Conservation (phyloP, 1,284 basidiomycete species). For the Vanrija pseudolonga region DNA sequence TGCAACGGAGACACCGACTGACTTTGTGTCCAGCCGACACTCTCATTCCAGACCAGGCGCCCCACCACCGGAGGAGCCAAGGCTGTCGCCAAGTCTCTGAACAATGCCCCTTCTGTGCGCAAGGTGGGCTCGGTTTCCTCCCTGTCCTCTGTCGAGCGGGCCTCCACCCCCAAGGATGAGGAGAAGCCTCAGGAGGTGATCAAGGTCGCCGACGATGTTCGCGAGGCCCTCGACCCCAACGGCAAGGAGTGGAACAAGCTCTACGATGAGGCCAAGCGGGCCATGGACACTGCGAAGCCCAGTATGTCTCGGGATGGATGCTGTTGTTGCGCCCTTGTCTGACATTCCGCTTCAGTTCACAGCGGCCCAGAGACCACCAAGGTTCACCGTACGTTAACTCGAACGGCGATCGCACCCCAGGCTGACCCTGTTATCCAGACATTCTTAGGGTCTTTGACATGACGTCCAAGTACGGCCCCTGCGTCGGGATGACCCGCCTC, state of each 20-base stretch:
- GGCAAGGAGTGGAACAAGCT: conserved; percentile 58
- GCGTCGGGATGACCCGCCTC: conserved; percentile 73
- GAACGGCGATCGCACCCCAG: neutral
- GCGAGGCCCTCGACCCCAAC: conserved; percentile 45
- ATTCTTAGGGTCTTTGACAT: conserved; percentile 78
- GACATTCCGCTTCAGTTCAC: conserved; percentile 29
- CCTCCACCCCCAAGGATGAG: neutral
- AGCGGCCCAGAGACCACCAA: conserved; percentile 40
- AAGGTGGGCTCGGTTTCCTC: conserved; percentile 2
- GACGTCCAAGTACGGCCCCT: conserved; percentile 80
- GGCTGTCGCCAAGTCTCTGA: conserved; percentile 1
- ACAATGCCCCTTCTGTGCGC: neutral
- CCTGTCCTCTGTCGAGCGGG: neutral
- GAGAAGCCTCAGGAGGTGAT: conserved; percentile 2
- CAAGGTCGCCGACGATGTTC: conserved; percentile 5
- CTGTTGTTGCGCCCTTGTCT: neutral
- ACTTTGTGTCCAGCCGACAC: conserved; percentile 18
- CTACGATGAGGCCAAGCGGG: conserved; percentile 54
- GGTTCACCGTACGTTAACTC: conserved; percentile 43
- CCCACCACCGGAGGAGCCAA: conserved; percentile 8
- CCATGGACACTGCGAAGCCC: conserved; percentile 58
- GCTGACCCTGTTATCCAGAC: conserved; percentile 51
- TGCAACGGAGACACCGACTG: neutral
- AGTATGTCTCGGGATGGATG: conserved; percentile 53
- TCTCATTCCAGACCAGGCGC: conserved; percentile 24